Evolutionary conservation across 306 rosid species (phyloP), one percentile per base, ranked within the genome.

Genomic region (Fragaria iinumae): DNA sequence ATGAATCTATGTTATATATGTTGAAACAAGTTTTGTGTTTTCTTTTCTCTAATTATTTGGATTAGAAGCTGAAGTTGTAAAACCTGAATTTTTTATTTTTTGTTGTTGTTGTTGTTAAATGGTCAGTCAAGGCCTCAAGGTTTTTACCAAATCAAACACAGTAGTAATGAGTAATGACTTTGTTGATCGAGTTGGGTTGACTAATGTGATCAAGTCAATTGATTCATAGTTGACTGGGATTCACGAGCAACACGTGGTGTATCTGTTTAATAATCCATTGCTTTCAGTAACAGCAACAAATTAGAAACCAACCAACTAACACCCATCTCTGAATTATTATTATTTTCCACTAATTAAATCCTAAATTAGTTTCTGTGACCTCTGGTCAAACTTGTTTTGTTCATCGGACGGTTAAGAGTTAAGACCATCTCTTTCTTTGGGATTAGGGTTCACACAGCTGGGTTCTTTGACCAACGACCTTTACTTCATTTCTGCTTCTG

Each of bases 371-470:
- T 52, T 52, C 25, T 8, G 25, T 11, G 60, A 53, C 60, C 27
- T 20, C 45, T 34, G 60, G 27, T 47, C 74, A 36, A 70, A 70
- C 36, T 16, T 0, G 10, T 49, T 36, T 34, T 3, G 48, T 34
- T 32, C 39, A 72, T 32, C 49, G 4, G 41, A 36, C 0, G 66
- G 39, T 36, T 36, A 0, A 36, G 39, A 36, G 39, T 36, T 36
- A 36, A 36, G 39, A 36, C 53, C 20, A 53, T 34, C 76, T 12
- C 49, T 21, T 34, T 2, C 3, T 72, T 72, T 38, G 65, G 65
- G 76, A n/a, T 53, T 53, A 72, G 76, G 49, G 66, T 25, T 71
- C 36, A 36, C 23, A 72, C 66, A 72, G 76, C 76, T 53, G 76
- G 76, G 76, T 34, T 29, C 8, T 72, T 53, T 52, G 36, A 72